phyloP scores from a whole-genome alignment of 495 filamentous ascomycete species.

The Penicillium alfredii region DNA sequence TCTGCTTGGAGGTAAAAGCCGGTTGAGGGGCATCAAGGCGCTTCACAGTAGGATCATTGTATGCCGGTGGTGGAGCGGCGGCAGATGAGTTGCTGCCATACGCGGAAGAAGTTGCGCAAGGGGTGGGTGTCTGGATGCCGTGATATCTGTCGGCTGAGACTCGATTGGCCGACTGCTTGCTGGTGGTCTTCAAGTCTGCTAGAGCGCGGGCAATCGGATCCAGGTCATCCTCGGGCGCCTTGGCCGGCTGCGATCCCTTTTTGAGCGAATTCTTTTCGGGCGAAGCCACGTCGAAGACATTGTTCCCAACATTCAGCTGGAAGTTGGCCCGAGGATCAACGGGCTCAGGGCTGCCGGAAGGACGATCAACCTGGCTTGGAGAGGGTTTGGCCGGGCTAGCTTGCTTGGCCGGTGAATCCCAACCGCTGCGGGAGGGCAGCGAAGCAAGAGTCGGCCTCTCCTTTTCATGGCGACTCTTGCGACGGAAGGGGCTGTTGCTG shows the following conservation, averaged over 20 bases:
- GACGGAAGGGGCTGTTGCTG: constrained; percentile 87
- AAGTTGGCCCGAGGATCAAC: constrained; percentile 90
- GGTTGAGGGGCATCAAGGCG: constrained; percentile 85
- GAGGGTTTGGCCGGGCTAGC: constrained; percentile 27
- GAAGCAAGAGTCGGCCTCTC: constrained; percentile 45
- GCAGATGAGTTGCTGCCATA: constrained; percentile 51
- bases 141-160: constrained; percentile 92
- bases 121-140: constrained; percentile 58
- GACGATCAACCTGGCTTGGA: constrained; percentile 17
- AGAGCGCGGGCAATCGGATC: constrained; percentile 92
- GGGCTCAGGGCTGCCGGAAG: constrained; percentile 70
- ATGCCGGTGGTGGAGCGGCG: constrained; percentile 63
- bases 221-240: constrained; percentile 44
- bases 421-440: constrained; percentile 31
- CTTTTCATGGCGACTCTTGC: constrained; percentile 85
- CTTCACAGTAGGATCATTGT: constrained; percentile 65
- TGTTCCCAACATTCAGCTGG: constrained; percentile 93
- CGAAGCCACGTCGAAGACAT: constrained; percentile 93
- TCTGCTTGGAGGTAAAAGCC: constrained; percentile 83
- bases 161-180: constrained; percentile 67
- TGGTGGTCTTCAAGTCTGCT: constrained; percentile 83
- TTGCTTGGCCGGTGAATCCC: constrained; percentile 34
- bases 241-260: constrained; percentile 29
- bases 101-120: constrained; percentile 63
- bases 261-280: constrained; percentile 50